phyloP scores from a whole-genome alignment of 441 rosid species.

The Erodium texanum region DNA sequence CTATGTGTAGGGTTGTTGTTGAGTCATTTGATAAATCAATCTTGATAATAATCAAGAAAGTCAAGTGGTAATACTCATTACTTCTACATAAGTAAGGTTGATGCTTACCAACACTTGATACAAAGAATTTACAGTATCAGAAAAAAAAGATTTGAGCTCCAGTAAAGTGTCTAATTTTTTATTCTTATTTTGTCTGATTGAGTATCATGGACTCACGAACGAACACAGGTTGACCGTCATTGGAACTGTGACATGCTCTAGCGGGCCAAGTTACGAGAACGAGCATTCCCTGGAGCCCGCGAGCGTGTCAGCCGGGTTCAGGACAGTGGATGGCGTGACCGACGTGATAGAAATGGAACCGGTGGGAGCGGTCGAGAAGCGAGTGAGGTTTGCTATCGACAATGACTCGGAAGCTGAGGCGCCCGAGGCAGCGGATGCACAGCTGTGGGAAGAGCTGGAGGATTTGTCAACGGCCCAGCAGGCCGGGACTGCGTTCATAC shows the following conservation, averaged over 20 bases:
- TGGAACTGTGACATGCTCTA: conserved; percentile 40
- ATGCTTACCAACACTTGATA: too few species aligned
- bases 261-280: conserved; percentile 43
- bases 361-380: conserved; percentile 22
- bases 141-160: too few species aligned
- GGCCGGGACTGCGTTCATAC: conserved; percentile 82
- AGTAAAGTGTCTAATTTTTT: too few species aligned
- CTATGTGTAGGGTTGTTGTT: too few species aligned
- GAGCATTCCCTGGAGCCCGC: conserved; percentile 56
- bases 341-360: conserved; percentile 70
- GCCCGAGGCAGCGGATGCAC: conserved; percentile 22
- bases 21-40: too few species aligned
- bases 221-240: conserved; percentile 75
- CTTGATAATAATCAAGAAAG: too few species aligned
- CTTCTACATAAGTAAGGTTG: too few species aligned
- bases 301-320: conserved; percentile 61
- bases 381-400: conserved; percentile 67
- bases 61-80: too few species aligned
- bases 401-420: conserved; percentile 34
- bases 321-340: conserved; percentile 51
- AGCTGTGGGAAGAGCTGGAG: conserved; percentile 48
- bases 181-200: too few species aligned
- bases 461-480: conserved; percentile 63
- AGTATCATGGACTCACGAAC: conserved; percentile 10
- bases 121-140: too few species aligned